phyloP scores from a whole-genome alignment of 352 stramenopile genomes.

The Phytophthora nicotianae region DNA sequence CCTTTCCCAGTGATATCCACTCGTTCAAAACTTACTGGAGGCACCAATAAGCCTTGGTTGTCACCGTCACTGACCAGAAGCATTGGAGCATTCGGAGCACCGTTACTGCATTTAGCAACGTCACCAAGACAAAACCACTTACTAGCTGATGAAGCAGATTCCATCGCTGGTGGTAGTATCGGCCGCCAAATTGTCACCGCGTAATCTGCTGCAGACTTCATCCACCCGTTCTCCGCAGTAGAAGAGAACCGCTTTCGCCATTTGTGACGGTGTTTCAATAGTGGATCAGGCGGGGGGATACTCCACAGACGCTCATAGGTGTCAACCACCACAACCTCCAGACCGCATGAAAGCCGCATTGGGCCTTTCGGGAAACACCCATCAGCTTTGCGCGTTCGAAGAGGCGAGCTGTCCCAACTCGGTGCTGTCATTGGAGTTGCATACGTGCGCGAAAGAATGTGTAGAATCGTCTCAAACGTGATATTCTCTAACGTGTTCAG shows the following conservation, averaged over 20 bases:
- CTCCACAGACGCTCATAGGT: conserved; percentile 86
- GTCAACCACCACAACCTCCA: conserved; percentile 76
- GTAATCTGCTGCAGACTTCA: conserved; percentile 54
- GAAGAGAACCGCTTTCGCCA: conserved; percentile 67
- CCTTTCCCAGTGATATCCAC: conserved; percentile 86
- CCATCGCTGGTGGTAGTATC: conserved; percentile 42
- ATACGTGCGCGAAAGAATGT: conserved; percentile 74
- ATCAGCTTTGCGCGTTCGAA: conserved; percentile 46
- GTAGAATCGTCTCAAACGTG: conserved; percentile 77
- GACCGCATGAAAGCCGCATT: conserved; percentile 64
- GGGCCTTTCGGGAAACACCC: conserved; percentile 73
- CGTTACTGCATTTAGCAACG: conserved; percentile 65
- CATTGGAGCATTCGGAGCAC: conserved; percentile 58
- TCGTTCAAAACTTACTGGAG: conserved; percentile 78
- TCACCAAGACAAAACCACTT: conserved; percentile 81
- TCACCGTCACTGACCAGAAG: conserved; percentile 65
- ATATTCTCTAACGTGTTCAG: conserved; percentile 60
- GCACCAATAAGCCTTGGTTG: conserved; percentile 49
- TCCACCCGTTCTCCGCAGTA: conserved; percentile 27
- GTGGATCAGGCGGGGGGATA: conserved; percentile 74
- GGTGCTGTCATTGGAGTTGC: conserved; percentile 39
- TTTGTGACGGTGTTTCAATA: conserved; percentile 83
- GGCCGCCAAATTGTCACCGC: conserved; percentile 82
- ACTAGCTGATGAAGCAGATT: conserved; percentile 30
- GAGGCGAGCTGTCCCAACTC: conserved; percentile 55